A percentile compares a stretch with the other conserved stretches of the same genome.
Conservation (phyloP, 1,284 basidiomycete species). For the Cystobasidiaceae sp. region DNA sequence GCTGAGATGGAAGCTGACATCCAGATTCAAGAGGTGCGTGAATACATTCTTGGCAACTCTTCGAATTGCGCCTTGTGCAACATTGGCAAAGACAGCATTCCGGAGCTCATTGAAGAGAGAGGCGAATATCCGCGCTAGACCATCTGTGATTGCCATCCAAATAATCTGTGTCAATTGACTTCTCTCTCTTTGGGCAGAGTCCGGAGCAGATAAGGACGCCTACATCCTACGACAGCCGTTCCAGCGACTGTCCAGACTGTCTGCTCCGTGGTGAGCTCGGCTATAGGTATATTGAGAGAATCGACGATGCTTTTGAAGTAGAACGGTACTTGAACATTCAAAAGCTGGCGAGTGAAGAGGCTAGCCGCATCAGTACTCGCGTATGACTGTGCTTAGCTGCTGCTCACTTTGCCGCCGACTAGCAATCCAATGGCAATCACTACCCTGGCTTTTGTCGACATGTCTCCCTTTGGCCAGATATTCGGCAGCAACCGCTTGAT, state of each 20-base stretch:
- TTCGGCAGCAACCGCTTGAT: constrained; percentile 54
- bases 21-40: constrained; percentile 81
- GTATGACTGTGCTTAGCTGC: neutral
- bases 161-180: neutral
- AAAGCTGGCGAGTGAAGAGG: constrained; percentile 52
- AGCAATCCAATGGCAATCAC: constrained; percentile 75
- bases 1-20: constrained; percentile 87
- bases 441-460: constrained; percentile 62
- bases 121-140: constrained; percentile 80
- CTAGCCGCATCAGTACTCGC: neutral
- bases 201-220: constrained; percentile 45
- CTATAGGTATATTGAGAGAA: constrained; percentile 75
- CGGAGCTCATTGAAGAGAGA: constrained; percentile 85
- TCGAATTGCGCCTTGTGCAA: constrained; percentile 88
- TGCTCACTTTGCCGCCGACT: constrained; percentile 73
- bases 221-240: constrained; percentile 82
- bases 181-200: neutral
- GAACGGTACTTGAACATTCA: constrained; percentile 96
- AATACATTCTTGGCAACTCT: constrained; percentile 92
- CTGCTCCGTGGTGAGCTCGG: constrained; percentile 59
- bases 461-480: constrained; percentile 56
- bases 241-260: constrained; percentile 83
- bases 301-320: constrained; percentile 93
- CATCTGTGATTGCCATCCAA: too few relatives aligned
- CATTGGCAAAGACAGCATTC: constrained; percentile 94